Base-by-base conservation (phyloP, 148 eudicot genomes). In the Tetragonia tetragonoides region DNA sequence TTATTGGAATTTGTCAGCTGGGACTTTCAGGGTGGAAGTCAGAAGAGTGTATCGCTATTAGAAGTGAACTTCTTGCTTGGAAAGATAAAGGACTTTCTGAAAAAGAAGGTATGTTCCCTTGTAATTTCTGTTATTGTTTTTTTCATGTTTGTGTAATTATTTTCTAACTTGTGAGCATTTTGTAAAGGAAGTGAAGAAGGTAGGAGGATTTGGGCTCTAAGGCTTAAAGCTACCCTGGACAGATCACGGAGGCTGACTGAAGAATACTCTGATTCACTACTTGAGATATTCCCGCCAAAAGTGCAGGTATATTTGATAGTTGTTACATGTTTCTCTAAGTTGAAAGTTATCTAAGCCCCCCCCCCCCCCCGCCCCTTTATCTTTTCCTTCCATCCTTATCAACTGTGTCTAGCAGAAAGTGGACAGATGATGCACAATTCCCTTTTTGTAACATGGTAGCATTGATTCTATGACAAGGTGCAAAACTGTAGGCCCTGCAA, bases 181-280 rank as follows among this genome's bases (percentile, higher is more conserved):
- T 77, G n/a, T 82, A 24, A 61, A 95, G 97, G 97, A 74, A 85
- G 74, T 80, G 99, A 95, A 91, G 94, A 93, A 71, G 92, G 92
- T 44, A 93, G 89, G 86, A 90, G 49, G 72, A 86, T 89, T 72
- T 95, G 99, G 97, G 95, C 92, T 59, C 85, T 95, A 54, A 87
- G 97, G 92, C 91, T 93, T 65, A 95, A 95, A 88, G 97, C 99
- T 72, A 95, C 97, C n/a, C 85, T 95, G 59, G 99, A 95, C 87
- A 89, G 99, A 90, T 87, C 95, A 67, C 82, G 92, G 78, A 90
- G 99, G 85, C 87, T 95, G 74, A 88, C 95, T 16, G 99, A 91
- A 83, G 97, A 91, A 82, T 95, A 93, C 70, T 91, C 97, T 65
- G 99, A 95, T 83, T 84, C 97, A 41, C 89, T 95, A 79, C 89